A percentile compares a stretch with the other conserved stretches of the same genome.
Conservation (phyloP, 768 basidiomycete genomes). For the Lentinula detonsa region DNA sequence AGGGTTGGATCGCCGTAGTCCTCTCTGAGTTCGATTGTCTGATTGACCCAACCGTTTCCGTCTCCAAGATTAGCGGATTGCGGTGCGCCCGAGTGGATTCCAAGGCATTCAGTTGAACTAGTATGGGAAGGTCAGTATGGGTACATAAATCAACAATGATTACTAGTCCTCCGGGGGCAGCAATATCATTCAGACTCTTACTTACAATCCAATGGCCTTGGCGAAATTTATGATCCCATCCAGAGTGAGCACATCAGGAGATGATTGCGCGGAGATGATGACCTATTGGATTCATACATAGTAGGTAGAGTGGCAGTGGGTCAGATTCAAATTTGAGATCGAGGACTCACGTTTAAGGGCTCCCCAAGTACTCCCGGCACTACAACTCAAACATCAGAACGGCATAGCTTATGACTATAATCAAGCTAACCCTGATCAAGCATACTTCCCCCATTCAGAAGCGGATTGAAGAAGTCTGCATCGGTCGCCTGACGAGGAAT, state of each 20-base stretch:
- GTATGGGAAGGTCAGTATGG: neutral
- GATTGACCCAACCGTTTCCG: constrained; percentile 52
- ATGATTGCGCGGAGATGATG: constrained; percentile 62
- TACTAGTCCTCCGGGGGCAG: too few relatives aligned
- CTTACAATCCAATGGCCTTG: constrained; percentile 57
- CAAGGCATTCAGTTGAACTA: constrained; percentile 56
- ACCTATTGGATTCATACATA: constrained; percentile 24
- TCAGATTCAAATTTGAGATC: neutral
- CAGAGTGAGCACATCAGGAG: constrained; percentile 48
- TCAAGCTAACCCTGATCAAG: constrained; percentile 42
- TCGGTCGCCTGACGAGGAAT: constrained; percentile 6
- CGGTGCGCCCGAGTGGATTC: constrained; percentile 59
- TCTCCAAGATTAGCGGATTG: constrained; percentile 79
- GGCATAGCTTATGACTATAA: neutral
- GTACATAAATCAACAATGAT: neutral
- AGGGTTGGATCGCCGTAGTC: constrained; percentile 61
- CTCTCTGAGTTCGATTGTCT: constrained; percentile 64
- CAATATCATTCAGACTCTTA: neutral
- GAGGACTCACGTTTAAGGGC: constrained; percentile 56
- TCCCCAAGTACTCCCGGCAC: constrained; percentile 44
- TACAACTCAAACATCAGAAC: neutral
- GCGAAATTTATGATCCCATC: constrained; percentile 55
- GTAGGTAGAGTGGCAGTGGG: neutral
- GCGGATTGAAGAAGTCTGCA: constrained; percentile 38
- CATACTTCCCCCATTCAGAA: constrained; percentile 53